phyloP scores from a whole-genome alignment of 495 filamentous ascomycete species.

The Aspergillus ellipticus region DNA sequence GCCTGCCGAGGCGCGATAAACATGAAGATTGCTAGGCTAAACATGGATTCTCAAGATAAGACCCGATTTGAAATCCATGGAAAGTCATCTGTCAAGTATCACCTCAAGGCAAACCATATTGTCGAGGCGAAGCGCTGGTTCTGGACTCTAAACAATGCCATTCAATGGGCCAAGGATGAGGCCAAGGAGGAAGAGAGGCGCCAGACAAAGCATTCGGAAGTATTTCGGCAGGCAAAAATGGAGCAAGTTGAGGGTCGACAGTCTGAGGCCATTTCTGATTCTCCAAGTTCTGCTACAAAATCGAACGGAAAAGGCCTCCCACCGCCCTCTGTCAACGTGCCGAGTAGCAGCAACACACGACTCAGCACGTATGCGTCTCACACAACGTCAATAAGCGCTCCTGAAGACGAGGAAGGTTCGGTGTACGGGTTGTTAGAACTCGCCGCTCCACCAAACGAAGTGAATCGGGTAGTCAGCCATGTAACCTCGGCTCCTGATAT shows the following conservation, averaged over 20 bases:
- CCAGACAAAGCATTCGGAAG: conserved; percentile 67
- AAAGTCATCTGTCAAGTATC: conserved; percentile 98
- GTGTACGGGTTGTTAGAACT: conserved; percentile 56
- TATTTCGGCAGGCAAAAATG: conserved; percentile 70
- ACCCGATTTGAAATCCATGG: conserved; percentile 95
- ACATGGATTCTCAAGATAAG: conserved; percentile 96
- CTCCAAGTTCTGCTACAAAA: conserved; percentile 23
- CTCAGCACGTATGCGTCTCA: conserved; percentile 46
- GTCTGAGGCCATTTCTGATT: conserved; percentile 30
- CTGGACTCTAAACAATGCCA: conserved; percentile 97
- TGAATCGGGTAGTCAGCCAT: conserved; percentile 45
- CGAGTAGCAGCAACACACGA: conserved; percentile 35
- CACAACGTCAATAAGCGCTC: conserved; percentile 44
- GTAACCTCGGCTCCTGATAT: conserved; percentile 43
- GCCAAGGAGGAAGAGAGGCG: conserved; percentile 81
- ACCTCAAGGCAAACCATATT: conserved; percentile 92
- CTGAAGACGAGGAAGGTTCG: conserved; percentile 55
- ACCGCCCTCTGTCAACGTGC: conserved; percentile 30
- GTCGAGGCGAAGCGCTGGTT: conserved; percentile 65
- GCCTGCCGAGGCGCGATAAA: conserved; percentile 96
- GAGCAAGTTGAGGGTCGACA: conserved; percentile 49
- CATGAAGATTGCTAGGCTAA: conserved; percentile 90
- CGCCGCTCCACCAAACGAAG: conserved; percentile 49
- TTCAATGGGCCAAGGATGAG: conserved; percentile 97
- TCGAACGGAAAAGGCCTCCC: conserved; percentile 38